phyloP scores from a whole-genome alignment of 805 yeast genomes.

The Barnettozyma sp. region DNA sequence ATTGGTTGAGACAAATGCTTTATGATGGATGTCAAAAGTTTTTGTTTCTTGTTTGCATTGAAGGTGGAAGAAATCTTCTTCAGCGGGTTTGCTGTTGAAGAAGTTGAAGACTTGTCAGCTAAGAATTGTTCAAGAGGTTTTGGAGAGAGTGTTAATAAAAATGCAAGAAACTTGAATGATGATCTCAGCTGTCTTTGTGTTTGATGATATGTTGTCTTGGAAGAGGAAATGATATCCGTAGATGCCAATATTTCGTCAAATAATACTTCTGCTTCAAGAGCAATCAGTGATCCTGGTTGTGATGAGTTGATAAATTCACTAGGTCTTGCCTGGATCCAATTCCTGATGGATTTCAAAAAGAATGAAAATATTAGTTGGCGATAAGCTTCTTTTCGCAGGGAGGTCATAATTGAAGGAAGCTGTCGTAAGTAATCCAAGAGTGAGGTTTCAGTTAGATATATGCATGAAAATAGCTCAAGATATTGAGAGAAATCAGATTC shows the following conservation, averaged over 20 bases:
- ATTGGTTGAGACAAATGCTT: constrained; percentile 17
- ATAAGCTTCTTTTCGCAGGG: constrained; percentile 38
- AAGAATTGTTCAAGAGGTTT: constrained; percentile 25
- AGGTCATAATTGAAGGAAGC: constrained; percentile 30
- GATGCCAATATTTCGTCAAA: constrained; percentile 30
- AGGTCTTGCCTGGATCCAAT: constrained; percentile 47
- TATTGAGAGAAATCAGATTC: constrained; percentile 35
- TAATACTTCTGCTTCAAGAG: constrained; percentile 27
- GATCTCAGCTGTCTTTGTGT: constrained; percentile 22
- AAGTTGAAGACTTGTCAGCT: constrained; percentile 8
- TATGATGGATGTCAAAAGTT: constrained; percentile 15
- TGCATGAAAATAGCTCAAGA: constrained; percentile 39
- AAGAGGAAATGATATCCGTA: constrained; percentile 21
- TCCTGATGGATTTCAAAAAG: constrained; percentile 37
- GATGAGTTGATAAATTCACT: constrained; percentile 32
- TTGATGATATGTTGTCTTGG: constrained; percentile 5
- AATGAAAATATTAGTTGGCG: constrained; percentile 39
- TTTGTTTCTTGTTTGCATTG: constrained; percentile 20
- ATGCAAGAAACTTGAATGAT: constrained; percentile 29
- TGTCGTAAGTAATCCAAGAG: constrained; percentile 34
- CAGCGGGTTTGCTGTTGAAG: constrained; percentile 14
- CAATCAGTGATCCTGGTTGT: constrained; percentile 17
- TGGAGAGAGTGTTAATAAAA: constrained; percentile 30
- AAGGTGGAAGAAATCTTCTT: constrained; percentile 22
- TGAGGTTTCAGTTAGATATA: constrained; percentile 34